Base-by-base conservation (phyloP, 2,329 filamentous ascomycete species). In the Cladophialophora carrionii region DNA sequence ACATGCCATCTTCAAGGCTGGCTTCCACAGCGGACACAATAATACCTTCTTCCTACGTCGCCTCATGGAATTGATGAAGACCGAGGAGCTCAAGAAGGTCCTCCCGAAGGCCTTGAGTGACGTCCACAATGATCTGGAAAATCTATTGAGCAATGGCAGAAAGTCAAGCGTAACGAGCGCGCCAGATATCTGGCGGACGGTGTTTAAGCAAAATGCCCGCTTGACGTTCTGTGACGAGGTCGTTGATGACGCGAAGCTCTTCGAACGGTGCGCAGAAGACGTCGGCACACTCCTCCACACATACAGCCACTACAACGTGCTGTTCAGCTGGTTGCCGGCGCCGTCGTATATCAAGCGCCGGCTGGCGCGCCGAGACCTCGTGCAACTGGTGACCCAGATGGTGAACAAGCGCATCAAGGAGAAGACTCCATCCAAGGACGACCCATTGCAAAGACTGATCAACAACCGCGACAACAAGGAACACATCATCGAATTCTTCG, bases 401-500 rank as follows among this genome's bases (percentile, higher is more conserved):
- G 41, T 43, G 12, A 43, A 43, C 41, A 43, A 43, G 41, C 41
- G 41, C 12, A 9, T 43, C 41, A 12, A 43, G n/a, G 41, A 43
- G 41, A 43, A 43, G 2, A 43, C 41, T 3, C 41, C 41, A 8
- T 43, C 41, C 3, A 43, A 43, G n/a, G 41, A 43, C 41, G 41
- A 43, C n/a, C 41, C 41, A 14, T n/a, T 43, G 9, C 41, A 43
- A 9, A 43, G n/a, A 43, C 41, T 43, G 41, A 43, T 43, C 41
- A 43, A 43, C 41, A 43, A 43, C n/a, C 41, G 41, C 41, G 41
- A 43, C n/a, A 43, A 43, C 41, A 43, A 43, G 41, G 41, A 43
- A 12, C 41, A 43, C 41, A n/a, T 43, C 41, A 43, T 43, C 41
- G 41, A 43, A 8, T 43, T 43, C n/a, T 43, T 43, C 41, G 41